Evolutionary conservation across 768 basidiomycete species (phyloP).

Genomic region (Tremella yokohamensis): DNA sequence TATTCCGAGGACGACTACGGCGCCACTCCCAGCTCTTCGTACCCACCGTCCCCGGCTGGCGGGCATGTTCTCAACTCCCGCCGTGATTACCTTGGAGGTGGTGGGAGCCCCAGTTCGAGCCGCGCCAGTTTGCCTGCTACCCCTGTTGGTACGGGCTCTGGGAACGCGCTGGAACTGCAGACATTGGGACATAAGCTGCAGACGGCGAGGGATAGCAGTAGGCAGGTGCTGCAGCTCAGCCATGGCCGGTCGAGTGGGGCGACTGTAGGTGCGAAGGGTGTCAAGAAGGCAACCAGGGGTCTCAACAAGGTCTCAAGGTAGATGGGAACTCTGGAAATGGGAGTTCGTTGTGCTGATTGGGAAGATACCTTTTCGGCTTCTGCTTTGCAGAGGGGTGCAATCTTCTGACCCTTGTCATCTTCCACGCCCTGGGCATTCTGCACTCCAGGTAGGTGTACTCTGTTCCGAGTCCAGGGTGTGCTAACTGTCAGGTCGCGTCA

Average conservation of each 20-base stretch:
- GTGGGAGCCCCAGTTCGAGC: no score
- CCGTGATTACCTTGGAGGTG: no score
- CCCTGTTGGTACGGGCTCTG: not conserved
- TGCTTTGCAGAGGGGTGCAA: constrained; percentile 46
- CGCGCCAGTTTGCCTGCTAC: no score
- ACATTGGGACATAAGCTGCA: constrained; percentile 28
- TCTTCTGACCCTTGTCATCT: constrained; percentile 45
- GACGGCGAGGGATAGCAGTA: constrained; percentile 15
- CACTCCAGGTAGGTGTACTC: constrained; percentile 33
- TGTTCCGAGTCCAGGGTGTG: not conserved
- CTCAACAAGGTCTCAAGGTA: constrained; percentile 41
- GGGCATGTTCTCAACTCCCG: not conserved
- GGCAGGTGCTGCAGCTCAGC: constrained; percentile 22
- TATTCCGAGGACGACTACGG: not conserved
- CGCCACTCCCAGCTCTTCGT: constrained; percentile 13
- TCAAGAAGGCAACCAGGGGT: constrained; percentile 36
- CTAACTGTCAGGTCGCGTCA: constrained; percentile 32
- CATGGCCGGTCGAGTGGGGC: constrained; percentile 17
- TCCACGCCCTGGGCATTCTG: constrained; percentile 44
- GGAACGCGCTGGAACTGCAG: constrained; percentile 13
- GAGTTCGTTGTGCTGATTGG: no score
- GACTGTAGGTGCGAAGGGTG: constrained; percentile 15
- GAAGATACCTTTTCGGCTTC: constrained; percentile 38
- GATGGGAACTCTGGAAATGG: not conserved
- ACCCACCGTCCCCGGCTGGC: constrained; percentile 28